These are phyloP conservation scores for Akanthomyces lecanii DNA, from an alignment of 2,329 filamentous ascomycete species.

Conservation along the genomic window DNA sequence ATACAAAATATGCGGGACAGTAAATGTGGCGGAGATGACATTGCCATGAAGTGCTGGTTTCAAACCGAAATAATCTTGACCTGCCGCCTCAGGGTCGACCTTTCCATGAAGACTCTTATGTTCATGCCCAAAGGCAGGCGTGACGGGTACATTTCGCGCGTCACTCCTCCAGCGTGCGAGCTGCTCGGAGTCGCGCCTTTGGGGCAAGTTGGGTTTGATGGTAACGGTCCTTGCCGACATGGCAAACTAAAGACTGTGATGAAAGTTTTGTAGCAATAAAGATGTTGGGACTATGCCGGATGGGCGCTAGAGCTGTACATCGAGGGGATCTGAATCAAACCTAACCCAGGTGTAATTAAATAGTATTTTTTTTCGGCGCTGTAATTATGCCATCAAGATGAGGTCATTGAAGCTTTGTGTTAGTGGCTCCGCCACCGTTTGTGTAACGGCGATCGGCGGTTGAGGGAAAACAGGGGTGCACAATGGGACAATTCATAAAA, in stretches of 20 bases:
- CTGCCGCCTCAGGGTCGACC: neutral
- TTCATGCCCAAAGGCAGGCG: constrained; percentile 7
- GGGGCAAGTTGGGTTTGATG: neutral
- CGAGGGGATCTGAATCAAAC: neutral
- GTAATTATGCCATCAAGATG: constrained; percentile 14
- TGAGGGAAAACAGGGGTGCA: neutral
- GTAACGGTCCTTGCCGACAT: neutral
- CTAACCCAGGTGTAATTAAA: neutral
- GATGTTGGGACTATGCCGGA: no score
- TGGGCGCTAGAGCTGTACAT: no score
- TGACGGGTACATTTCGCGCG: constrained; percentile 5
- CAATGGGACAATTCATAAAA: neutral
- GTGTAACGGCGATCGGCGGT: constrained; percentile 5
- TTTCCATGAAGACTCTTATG: neutral
- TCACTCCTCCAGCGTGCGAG: neutral
- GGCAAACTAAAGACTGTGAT: neutral
- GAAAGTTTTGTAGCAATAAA: no score
- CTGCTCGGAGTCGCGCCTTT: neutral
- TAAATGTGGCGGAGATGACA: constrained; percentile 63
- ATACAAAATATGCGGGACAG: constrained; percentile 54
- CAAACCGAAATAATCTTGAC: constrained; percentile 1
- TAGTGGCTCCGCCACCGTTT: neutral
- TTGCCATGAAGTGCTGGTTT: constrained; percentile 47
- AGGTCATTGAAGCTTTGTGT: constrained; percentile 11
- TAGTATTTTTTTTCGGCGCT: neutral